These are phyloP conservation scores for Calocera viscosa DNA, from an alignment of 768 basidiomycete species.

Conservation along the genomic window DNA sequence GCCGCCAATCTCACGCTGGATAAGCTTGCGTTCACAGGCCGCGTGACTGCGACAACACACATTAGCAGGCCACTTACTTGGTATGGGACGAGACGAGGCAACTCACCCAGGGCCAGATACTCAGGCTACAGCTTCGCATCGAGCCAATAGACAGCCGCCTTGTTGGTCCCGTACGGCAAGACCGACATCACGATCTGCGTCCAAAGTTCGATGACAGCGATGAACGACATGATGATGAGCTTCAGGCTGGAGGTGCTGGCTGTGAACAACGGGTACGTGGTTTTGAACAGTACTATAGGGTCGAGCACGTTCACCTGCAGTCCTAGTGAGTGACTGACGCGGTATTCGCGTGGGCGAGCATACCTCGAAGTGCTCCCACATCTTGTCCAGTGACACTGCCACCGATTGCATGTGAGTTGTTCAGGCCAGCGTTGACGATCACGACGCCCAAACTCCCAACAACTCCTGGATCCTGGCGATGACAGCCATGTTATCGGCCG, in stretches of 20 bases:
- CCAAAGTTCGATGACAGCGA: not conserved
- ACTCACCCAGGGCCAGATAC: too few species aligned
- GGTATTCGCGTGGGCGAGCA: not conserved
- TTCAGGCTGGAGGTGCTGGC: not conserved
- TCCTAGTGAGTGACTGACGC: not conserved
- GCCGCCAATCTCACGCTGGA: too few species aligned
- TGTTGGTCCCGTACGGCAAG: too few species aligned
- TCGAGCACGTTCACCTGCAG: constrained; percentile 16
- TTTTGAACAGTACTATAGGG: constrained; percentile 18
- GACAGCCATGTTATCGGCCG: constrained; percentile 14
- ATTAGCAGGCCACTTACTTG: too few species aligned
- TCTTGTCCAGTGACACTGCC: not conserved
- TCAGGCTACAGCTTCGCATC: too few species aligned
- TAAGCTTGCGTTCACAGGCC: too few species aligned
- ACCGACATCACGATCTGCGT: too few species aligned
- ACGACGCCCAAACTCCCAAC: constrained; percentile 18
- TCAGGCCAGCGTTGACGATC: constrained; percentile 10
- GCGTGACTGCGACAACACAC: too few species aligned
- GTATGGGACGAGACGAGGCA: too few species aligned
- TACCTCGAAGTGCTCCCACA: constrained; percentile 7
- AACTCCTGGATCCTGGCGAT: constrained; percentile 12
- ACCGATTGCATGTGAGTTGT: not conserved
- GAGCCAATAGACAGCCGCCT: too few species aligned
- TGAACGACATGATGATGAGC: constrained; percentile 16
- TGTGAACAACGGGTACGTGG: constrained; percentile 14